phyloP scores from a whole-genome alignment of 257 asterid species.

The Pogostemon cablin region DNA sequence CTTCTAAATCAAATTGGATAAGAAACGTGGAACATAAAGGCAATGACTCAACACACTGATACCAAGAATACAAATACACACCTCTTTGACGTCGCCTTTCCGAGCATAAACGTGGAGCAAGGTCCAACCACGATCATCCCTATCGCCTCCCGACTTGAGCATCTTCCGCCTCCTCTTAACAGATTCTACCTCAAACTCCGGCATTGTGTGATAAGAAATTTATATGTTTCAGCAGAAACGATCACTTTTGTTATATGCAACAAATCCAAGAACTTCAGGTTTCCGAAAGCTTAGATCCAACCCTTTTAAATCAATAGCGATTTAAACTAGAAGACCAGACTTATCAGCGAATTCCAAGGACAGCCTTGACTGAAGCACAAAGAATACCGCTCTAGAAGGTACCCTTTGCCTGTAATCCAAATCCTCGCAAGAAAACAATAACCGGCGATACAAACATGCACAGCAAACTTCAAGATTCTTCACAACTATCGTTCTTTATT shows the following conservation, averaged over 20 bases:
- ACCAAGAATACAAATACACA: conserved; percentile 19
- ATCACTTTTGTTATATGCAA: background rate
- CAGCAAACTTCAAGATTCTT: conserved; percentile 7
- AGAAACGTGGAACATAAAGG: background rate
- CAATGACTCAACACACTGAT: background rate
- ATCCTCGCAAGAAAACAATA: conserved; percentile 5
- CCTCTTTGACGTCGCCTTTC: conserved; percentile 92
- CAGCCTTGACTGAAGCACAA: background rate
- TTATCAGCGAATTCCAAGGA: background rate
- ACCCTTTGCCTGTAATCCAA: conserved; percentile 18
- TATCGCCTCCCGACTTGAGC: conserved; percentile 52
- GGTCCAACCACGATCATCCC: conserved; percentile 97
- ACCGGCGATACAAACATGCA: conserved; percentile 22
- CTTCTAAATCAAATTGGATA: conserved; percentile 4
- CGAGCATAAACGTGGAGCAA: conserved; percentile 72
- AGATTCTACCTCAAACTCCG: conserved; percentile 52
- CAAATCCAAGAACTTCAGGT: conserved; percentile 23
- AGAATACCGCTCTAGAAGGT: conserved; percentile 21
- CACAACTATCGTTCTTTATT: conserved; percentile 10
- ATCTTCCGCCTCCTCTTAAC: conserved; percentile 48
- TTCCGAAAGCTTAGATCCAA: conserved; percentile 5
- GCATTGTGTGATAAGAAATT: conserved; percentile 39
- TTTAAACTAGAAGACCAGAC: conserved; percentile 9
- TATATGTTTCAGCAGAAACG: conserved; percentile 18
- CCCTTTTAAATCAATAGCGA: conserved; percentile 13